Base-by-base conservation (phyloP, 2,329 filamentous ascomycete genomes). In the Chaetothyriales sp. region DNA sequence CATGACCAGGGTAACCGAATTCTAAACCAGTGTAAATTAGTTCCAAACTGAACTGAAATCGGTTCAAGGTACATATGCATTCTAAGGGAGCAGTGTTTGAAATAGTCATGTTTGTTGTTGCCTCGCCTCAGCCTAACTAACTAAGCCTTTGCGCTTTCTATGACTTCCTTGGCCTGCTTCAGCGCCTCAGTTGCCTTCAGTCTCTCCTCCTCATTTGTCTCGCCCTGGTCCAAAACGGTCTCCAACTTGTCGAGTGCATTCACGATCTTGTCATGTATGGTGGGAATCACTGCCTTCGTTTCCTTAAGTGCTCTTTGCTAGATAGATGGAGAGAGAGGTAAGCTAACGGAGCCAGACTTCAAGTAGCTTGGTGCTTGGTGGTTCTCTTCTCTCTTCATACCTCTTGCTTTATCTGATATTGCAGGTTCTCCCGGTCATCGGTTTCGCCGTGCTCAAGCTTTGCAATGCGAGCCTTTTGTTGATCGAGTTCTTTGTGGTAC, bases 331-430 rank as follows among this genome's bases (percentile, higher is more conserved):
- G n/a, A 19, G 28, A 18, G 39, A 9, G 9, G 25, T 46, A 36
- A 42, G 26, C 20, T 32, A 52, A 47, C 26, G 18, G 26, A 43
- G 44, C 18, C 39, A 39, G 19, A 20, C 12, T 26, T 25, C 3
- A 43, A 49, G 18, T 49, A 12, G 39, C 44, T 46, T 43, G n/a
- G n/a, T n/a, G n/a, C n/a, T 25, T 6, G 22, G 22, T 25, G 22
- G 22, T 25, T 25, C 6, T 25, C 2, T 26, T 19, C 12, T 18
- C 43, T 26, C 22, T 25, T 12, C 75, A 43, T 66, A 94, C 92
- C 78, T 95, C 85, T 66, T 98, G 90, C 69, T 81, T 92, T 61
- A 96, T 62, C 57, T 81, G 75, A 63, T 78, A 95, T 58, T 84
- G 80, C 47, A 77, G 79, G 67, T 95, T 95, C 7, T 81, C 79